Percentiles rank a stretch among this genome's conserved stretches.
Conservation (phyloP, 208 protist genomes). For the Trypanosoma melophagium region DNA sequence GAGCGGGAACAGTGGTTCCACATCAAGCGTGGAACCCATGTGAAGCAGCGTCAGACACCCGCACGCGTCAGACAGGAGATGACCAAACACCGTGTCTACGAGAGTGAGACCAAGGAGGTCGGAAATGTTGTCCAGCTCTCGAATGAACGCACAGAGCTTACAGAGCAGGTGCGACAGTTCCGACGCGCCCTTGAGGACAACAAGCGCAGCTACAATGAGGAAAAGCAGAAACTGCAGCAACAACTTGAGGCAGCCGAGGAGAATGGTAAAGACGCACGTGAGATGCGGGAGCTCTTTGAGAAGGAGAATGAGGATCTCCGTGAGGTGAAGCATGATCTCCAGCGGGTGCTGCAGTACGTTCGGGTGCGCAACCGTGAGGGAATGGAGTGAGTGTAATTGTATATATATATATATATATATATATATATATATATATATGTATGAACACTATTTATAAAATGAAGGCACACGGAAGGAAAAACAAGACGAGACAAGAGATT, state of each 20-base stretch:
- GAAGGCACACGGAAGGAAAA: too few species aligned
- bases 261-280: slow-evolving; percentile 56
- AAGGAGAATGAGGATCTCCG: slow-evolving; percentile 70
- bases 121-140: slow-evolving; percentile 47
- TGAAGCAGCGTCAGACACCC: slow-evolving; percentile 24
- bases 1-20: slow-evolving; percentile 72
- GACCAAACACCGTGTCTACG: slow-evolving; percentile 49
- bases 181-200: slow-evolving; percentile 68
- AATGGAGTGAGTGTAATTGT: slow-evolving; percentile 11
- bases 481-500: too few species aligned
- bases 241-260: slow-evolving; percentile 51
- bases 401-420: too few species aligned
- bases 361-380: slow-evolving; percentile 66
- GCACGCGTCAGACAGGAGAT: slow-evolving; percentile 38
- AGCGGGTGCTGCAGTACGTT: slow-evolving; percentile 79
- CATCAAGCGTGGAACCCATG: slow-evolving; percentile 66
- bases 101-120: slow-evolving; percentile 48
- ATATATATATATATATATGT: too few species aligned
- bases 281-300: slow-evolving; percentile 52
- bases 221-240: slow-evolving; percentile 41
- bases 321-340: slow-evolving; percentile 70
- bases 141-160: slow-evolving; percentile 58
- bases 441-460: too few species aligned
- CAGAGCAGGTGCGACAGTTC: slow-evolving; percentile 61
- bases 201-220: slow-evolving; percentile 35